phyloP scores from a whole-genome alignment of 192 early-diverging fungal species.

The Rhizophagus prolifer region DNA sequence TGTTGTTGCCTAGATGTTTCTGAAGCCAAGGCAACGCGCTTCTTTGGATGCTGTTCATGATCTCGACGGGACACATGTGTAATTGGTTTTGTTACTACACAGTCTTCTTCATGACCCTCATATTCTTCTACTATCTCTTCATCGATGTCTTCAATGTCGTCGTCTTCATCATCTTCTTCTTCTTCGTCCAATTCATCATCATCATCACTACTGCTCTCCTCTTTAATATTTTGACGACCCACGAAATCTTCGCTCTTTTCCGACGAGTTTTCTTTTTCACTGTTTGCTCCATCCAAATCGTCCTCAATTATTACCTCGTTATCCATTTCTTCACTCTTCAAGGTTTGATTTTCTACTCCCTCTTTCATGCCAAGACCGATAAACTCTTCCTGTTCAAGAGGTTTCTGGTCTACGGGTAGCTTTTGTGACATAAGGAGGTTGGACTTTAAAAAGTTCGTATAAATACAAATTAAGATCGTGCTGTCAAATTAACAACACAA shows the following conservation, averaged over 20 bases:
- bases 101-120: constrained; percentile 27
- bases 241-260: background rate
- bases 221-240: constrained; percentile 8
- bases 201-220: constrained; percentile 27
- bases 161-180: constrained; percentile 33
- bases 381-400: constrained; percentile 6
- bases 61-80: constrained; percentile 15
- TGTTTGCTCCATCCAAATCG: background rate
- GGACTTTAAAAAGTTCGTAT: background rate
- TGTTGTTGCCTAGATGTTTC: constrained; percentile 26
- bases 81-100: constrained; percentile 23
- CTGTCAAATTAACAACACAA: background rate
- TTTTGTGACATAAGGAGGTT: constrained; percentile 16
- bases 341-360: background rate
- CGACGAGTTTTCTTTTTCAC: constrained; percentile 6
- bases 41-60: constrained; percentile 26
- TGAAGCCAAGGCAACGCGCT: constrained; percentile 22
- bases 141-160: constrained; percentile 34
- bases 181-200: constrained; percentile 40
- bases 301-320: background rate
- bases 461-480: background rate
- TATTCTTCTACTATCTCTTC: constrained; percentile 6
- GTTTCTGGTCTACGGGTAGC: constrained; percentile 17
- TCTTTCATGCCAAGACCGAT: background rate
- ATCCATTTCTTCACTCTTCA: constrained; percentile 4